These are phyloP conservation scores for Inonotus hispidus DNA, from an alignment of 1,284 basidiomycete species.

Conservation along the genomic window DNA sequence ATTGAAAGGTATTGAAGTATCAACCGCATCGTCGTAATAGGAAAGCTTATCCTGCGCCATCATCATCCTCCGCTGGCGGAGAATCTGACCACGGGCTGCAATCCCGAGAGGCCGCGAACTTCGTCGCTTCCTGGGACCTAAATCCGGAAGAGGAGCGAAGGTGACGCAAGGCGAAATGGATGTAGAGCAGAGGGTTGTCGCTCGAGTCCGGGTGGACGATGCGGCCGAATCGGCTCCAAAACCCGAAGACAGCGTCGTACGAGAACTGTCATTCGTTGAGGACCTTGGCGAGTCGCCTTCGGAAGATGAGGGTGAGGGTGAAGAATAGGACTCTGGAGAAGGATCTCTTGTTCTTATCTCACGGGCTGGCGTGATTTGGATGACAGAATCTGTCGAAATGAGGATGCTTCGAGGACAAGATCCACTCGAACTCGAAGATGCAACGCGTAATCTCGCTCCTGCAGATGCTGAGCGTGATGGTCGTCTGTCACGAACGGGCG, in stretches of 20 bases:
- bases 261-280: background rate
- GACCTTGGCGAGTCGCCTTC: background rate
- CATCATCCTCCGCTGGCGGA: slow-evolving; percentile 15
- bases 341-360: background rate
- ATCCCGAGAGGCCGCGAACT: slow-evolving; percentile 18
- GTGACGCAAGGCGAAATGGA: no score
- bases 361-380: slow-evolving; percentile 5
- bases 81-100: slow-evolving; percentile 17
- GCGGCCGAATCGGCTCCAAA: slow-evolving; percentile 5
- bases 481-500: background rate
- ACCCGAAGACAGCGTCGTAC: background rate
- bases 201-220: slow-evolving; percentile 11
- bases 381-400: background rate
- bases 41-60: background rate
- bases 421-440: slow-evolving; percentile 1
- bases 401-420: slow-evolving; percentile 12
- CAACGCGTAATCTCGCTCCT: background rate
- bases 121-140: slow-evolving; percentile 16
- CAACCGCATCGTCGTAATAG: slow-evolving; percentile 2
- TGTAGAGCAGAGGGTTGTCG: slow-evolving; percentile 8
- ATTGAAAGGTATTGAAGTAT: background rate
- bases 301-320: background rate
- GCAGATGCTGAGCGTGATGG: background rate
- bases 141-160: slow-evolving; percentile 19
- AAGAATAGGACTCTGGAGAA: background rate